phyloP scores from a whole-genome alignment of 306 rosid genomes.

The Biancaea sappan region DNA sequence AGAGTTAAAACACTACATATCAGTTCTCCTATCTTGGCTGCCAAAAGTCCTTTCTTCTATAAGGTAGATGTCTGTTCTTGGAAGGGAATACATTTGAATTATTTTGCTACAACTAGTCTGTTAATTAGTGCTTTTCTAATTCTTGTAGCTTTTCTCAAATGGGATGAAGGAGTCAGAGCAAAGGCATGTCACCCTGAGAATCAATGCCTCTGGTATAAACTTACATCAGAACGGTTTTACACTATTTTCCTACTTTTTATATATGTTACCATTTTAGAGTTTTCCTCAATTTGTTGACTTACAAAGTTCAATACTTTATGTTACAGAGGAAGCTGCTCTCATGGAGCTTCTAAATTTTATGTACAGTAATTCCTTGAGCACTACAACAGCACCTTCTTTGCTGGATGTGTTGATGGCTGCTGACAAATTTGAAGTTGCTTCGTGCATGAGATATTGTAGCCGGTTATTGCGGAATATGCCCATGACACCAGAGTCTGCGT shows the following conservation, averaged over 20 bases:
- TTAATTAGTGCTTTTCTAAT: conserved; percentile 25
- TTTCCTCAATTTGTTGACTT: conserved; percentile 24
- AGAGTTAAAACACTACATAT: conserved; percentile 81
- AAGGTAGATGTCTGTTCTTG: conserved; percentile 53
- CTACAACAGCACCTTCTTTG: conserved; percentile 69
- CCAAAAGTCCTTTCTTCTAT: conserved; percentile 94
- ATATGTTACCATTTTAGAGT: conserved; percentile 2
- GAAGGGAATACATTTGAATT: conserved; percentile 10
- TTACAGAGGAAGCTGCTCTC: conserved; percentile 89
- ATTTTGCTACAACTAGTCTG: background rate
- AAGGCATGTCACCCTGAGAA: conserved; percentile 77
- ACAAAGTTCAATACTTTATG: conserved; percentile 19
- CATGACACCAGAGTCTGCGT: conserved; percentile 93
- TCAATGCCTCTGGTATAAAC: conserved; percentile 73
- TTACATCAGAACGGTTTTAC: background rate
- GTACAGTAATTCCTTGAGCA: conserved; percentile 65
- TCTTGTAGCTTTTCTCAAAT: conserved; percentile 79
- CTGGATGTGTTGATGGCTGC: conserved; percentile 97
- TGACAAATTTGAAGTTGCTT: conserved; percentile 95
- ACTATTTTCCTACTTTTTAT: background rate
- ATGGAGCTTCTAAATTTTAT: conserved; percentile 94
- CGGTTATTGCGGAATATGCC: conserved; percentile 64
- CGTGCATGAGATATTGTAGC: conserved; percentile 92
- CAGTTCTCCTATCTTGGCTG: conserved; percentile 95
- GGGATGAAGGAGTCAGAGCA: conserved; percentile 99